Evolutionary conservation across 148 eudicot genomes (phyloP).

Genomic region (Heliosperma pusillum): DNA sequence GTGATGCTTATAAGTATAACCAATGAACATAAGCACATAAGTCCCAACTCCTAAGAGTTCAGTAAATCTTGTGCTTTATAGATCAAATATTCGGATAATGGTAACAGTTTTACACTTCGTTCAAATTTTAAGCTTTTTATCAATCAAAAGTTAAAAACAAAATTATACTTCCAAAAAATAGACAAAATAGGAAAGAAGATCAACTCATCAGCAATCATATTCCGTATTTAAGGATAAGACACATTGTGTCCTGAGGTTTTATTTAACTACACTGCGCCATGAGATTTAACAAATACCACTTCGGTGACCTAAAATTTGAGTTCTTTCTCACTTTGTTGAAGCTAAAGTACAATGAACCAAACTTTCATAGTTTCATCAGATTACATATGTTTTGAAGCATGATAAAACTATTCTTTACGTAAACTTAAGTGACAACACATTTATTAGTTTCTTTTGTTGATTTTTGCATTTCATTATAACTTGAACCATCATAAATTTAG

Average conservation of each 20-base stretch:
- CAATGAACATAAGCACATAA: background rate
- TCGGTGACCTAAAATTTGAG: background rate
- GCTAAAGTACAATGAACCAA: background rate
- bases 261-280: background rate
- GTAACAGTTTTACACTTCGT: background rate
- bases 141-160: background rate
- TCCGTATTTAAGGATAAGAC: background rate
- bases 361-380: background rate
- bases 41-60: background rate
- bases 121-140: background rate
- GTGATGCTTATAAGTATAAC: background rate
- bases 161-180: background rate
- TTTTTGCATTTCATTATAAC: background rate
- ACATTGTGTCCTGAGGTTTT: background rate
- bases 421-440: background rate
- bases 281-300: background rate
- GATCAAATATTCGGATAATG: background rate
- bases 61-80: background rate
- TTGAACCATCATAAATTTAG: background rate
- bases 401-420: background rate
- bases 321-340: background rate
- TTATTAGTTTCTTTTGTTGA: background rate
- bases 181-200: background rate
- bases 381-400: background rate
- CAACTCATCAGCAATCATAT: background rate